These are phyloP conservation scores for Botrytis fragariae DNA, from an alignment of 2,329 filamentous ascomycete genomes.

Conservation along the genomic window DNA sequence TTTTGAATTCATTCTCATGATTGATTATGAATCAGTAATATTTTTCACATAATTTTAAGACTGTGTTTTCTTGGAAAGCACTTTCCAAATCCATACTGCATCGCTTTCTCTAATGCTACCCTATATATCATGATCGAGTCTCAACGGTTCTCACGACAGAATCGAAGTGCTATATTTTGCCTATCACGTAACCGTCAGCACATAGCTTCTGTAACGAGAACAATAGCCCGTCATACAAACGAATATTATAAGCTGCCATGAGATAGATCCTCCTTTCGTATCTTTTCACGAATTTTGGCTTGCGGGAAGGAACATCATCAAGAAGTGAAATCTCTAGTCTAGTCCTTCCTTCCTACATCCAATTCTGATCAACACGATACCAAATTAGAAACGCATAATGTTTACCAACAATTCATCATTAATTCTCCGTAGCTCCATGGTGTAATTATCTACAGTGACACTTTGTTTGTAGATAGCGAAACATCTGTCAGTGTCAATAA, in stretches of 20 bases:
- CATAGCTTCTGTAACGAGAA: background rate
- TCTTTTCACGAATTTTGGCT: background rate
- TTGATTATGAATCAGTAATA: background rate
- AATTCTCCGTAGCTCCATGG: conserved; percentile 2
- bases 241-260: background rate
- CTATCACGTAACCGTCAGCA: background rate
- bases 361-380: background rate
- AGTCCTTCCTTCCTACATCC: background rate
- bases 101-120: background rate
- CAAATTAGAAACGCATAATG: conserved; percentile 1
- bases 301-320: background rate
- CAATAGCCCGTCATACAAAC: background rate
- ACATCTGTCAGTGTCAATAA: background rate
- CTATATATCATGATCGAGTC: background rate
- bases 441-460: background rate
- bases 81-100: background rate
- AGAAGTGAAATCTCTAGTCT: background rate
- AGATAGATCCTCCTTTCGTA: conserved; percentile 1
- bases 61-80: background rate
- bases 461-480: background rate
- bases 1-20: conserved; percentile 3
- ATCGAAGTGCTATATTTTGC: conserved; percentile 6
- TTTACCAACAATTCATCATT: conserved; percentile 5
- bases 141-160: background rate
- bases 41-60: background rate